Base-by-base conservation (phyloP, 1,139 yeast genomes). In the Zygosaccharomyces sapae region DNA sequence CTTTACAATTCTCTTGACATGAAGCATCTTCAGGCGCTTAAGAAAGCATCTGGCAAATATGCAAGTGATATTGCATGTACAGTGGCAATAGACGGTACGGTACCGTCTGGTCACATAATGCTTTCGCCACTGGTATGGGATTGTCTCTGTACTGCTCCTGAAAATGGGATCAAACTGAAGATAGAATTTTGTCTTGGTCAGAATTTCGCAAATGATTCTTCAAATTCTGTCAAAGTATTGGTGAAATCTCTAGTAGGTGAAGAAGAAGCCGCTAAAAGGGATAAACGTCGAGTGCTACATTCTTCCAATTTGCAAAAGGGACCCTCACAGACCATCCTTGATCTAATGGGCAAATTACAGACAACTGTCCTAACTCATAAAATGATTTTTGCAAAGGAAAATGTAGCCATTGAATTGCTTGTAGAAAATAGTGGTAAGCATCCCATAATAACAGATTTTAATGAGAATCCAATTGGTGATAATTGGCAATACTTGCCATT, bases 101-200 rank as follows among this genome's bases (percentile, higher is more conserved):
- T 75, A 4, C 79, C 79, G 0, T 48, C 59, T 2, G 72, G 73
- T 27, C 73, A 75, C 38, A 78, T 80, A 5, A 84, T 81, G 0
- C 58, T 88, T 12, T 81, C 95, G 0, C 59, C 66, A 9, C 66
- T 75, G 3, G 69, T 86, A 39, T 76, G 90, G 1, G 68, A 74
- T 5, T 82, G 94, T 0, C 71, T 86, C 33, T 78, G 79, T 0
- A 64, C 77, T 16, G 12, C 12, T 5, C 41, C 43, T 12, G 47
- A 44, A 35, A 59, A 58, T 42, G 63, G 65, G 2, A 38, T 46
- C 13, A 54, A 47, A 20, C 25, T 60, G 4, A 55, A 53, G 25
- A 34, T 60, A 6, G 59, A 55, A 29, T 56, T 48, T 31, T 18
- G 40, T 30, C 43, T 44, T n/a, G 24, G 27, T 10, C 27, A 34